Percentiles rank a stretch among this genome's conserved stretches.
These are phyloP conservation scores for Penicillium sp. DNA, from an alignment of 2,329 filamentous ascomycete species.

Conservation along the genomic window DNA sequence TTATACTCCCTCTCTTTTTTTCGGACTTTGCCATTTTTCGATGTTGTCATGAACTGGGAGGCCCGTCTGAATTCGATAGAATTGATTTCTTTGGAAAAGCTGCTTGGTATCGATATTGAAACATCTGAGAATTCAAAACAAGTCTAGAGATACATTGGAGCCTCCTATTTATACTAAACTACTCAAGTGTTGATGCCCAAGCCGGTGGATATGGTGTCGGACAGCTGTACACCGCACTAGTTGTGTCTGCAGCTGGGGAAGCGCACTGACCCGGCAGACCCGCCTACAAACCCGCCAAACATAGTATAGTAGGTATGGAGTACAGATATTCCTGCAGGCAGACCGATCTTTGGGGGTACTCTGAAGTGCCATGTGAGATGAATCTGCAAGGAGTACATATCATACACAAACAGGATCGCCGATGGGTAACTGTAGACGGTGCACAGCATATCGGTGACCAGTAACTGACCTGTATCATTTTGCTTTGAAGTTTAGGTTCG, in stretches of 20 bases:
- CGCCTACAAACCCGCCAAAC: background rate
- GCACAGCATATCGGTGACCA: background rate
- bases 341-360: background rate
- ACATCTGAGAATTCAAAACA: background rate
- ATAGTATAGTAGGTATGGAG: background rate
- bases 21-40: slow-evolving; percentile 7
- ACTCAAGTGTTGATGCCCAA: slow-evolving; percentile 5
- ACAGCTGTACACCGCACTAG: background rate
- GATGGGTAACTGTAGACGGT: background rate
- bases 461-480: background rate
- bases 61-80: slow-evolving; percentile 14
- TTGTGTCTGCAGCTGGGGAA: background rate
- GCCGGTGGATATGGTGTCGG: background rate
- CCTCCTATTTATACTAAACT: background rate
- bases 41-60: slow-evolving; percentile 14
- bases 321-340: background rate
- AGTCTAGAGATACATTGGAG: background rate
- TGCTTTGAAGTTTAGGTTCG: background rate
- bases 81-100: slow-evolving; percentile 3
- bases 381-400: background rate
- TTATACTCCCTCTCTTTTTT: slow-evolving; percentile 1
- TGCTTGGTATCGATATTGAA: background rate
- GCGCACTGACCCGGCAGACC: background rate
- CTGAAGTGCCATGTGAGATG: background rate
- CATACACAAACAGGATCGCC: background rate